phyloP scores from a whole-genome alignment of 495 filamentous ascomycete genomes.

The Tuber microsphaerosporum region DNA sequence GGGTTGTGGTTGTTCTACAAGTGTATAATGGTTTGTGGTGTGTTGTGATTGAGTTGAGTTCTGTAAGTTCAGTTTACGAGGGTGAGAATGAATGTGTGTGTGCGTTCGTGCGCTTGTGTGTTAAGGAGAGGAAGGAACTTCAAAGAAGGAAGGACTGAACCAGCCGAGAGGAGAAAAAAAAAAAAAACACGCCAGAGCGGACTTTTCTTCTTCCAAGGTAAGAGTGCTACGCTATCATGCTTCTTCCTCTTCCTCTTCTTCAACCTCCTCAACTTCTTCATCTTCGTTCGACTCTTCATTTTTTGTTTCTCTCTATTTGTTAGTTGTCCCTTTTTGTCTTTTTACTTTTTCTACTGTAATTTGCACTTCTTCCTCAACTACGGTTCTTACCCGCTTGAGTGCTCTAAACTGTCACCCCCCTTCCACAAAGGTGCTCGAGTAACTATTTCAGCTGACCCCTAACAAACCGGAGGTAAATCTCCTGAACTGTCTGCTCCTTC shows the following conservation, averaged over 20 bases:
- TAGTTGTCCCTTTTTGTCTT: background rate
- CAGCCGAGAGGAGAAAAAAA: background rate
- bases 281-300: background rate
- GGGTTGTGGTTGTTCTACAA: too few relatives aligned
- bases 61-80: background rate
- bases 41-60: background rate
- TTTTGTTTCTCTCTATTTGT: background rate
- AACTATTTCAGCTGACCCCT: background rate
- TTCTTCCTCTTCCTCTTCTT: background rate
- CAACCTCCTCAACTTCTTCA: background rate
- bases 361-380: background rate
- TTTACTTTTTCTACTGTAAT: background rate
- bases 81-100: background rate
- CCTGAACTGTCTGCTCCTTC: background rate
- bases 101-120: background rate
- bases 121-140: background rate
- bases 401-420: background rate
- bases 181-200: background rate
- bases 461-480: background rate
- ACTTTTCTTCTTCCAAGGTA: background rate
- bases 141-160: background rate
- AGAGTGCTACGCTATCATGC: background rate
- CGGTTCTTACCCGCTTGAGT: background rate
- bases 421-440: background rate
- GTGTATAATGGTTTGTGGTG: background rate